phyloP scores from a whole-genome alignment of 2,329 filamentous ascomycete genomes.

The Clonostachys sp. region DNA sequence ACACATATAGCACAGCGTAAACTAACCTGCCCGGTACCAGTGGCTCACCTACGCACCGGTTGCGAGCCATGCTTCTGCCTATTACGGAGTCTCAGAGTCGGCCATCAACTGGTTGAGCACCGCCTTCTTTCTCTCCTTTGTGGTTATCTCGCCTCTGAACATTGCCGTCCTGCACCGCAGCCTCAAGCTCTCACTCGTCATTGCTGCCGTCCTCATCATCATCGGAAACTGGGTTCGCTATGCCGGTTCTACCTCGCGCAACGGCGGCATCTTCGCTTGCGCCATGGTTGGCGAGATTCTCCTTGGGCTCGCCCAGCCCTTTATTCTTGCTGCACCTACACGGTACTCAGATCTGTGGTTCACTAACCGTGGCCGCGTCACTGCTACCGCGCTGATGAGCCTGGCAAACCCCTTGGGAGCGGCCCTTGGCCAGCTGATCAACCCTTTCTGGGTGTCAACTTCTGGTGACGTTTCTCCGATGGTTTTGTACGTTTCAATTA shows the following conservation, averaged over 20 bases:
- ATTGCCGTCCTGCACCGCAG: constrained; percentile 78
- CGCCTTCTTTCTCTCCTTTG: constrained; percentile 81
- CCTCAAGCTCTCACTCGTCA: constrained; percentile 72
- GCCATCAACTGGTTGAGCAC: constrained; percentile 93
- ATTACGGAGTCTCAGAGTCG: constrained; percentile 70
- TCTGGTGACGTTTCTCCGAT: constrained; percentile 68
- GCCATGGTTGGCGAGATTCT: constrained; percentile 91
- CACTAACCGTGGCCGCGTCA: constrained; percentile 74
- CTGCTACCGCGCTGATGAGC: constrained; percentile 79
- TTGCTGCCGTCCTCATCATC: constrained; percentile 68
- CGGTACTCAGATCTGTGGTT: constrained; percentile 96
- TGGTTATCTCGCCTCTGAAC: constrained; percentile 63
- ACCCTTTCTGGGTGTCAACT: constrained; percentile 68
- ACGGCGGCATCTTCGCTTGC: constrained; percentile 63
- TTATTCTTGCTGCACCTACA: constrained; percentile 84
- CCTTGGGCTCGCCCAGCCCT: constrained; percentile 85
- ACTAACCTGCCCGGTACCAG: constrained; percentile 30
- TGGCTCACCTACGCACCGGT: constrained; percentile 93
- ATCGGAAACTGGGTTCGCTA: constrained; percentile 90
- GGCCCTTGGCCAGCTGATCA: constrained; percentile 81
- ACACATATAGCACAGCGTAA: neutral
- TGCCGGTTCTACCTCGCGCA: constrained; percentile 54
- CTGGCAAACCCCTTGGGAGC: constrained; percentile 88
- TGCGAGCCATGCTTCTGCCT: constrained; percentile 66
- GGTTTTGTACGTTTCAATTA: constrained; percentile 80